Base-by-base conservation (phyloP, 2,329 filamentous ascomycete genomes). In the Aspergillus sojae region DNA sequence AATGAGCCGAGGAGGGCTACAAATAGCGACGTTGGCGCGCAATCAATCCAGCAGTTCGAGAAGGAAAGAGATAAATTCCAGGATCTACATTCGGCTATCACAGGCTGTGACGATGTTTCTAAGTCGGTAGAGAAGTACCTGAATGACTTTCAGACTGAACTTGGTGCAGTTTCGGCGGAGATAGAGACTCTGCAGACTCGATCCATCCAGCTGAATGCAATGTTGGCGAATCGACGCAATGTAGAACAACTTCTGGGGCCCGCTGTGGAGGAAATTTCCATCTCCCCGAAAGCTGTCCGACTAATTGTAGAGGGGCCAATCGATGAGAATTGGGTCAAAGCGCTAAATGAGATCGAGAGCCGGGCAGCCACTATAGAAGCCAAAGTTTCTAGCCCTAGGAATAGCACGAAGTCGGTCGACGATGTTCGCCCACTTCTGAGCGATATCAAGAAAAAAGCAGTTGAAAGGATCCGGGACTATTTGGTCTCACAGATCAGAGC, bases 401-500 rank as follows among this genome's bases (percentile, higher is more conserved):
- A n/a, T 48, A 84, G 86, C 62, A 86, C 89, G 69, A 96, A 93
- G 73, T 93, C 94, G 0, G 82, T 92, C 34, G 88, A 91, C 59
- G 95, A 99, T 75, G 84, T 97, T 30, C 91, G 90, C 48, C 95
- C 95, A 0, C 83, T 99, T 48, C 80, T 99, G 57, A 89, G 93
- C 61, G 92, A 96, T 75, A 83, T 99, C 41, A 92, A 90, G 23
- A 86, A 91, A 60, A 96, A 95, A 82, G 94, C 94, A n/a, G 84
- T 96, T 32, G 93, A 97, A 78, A 88, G 95, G 62, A 96, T 98
- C 76, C 87, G 96, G 63, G 95, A 99, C 77, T 96, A 96, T 73
- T 85, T 99, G 43, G 95, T 99, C 14, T 87, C 92, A 19, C 94
- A 98, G 76, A 95, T 99, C 76, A 97, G 97, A 78, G 92, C 94